phyloP scores from a whole-genome alignment of 352 stramenopile genomes.

The Phytopythium delawarense region DNA sequence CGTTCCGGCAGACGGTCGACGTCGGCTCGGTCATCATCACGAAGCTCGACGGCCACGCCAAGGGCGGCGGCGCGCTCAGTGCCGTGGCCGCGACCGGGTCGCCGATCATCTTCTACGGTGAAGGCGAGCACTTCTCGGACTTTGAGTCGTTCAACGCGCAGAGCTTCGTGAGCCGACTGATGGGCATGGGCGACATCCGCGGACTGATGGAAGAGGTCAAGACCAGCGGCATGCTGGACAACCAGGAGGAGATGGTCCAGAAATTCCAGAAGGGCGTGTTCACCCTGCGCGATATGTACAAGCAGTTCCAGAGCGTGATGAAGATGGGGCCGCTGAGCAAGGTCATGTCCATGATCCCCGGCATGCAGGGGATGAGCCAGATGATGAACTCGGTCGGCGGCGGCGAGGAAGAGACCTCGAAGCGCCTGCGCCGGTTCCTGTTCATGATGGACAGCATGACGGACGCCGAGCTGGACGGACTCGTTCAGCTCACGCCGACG shows the following conservation, averaged over 20 bases:
- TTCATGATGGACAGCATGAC: slow-evolving; percentile 99
- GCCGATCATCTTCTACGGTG: slow-evolving; percentile 98
- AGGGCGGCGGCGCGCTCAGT: slow-evolving; percentile 96
- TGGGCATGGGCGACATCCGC: slow-evolving; percentile 98
- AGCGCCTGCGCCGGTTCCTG: slow-evolving; percentile 95
- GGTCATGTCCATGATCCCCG: slow-evolving; percentile 99
- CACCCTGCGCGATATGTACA: slow-evolving; percentile 98
- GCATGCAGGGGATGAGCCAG: slow-evolving; percentile 88
- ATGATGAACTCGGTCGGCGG: slow-evolving; percentile 90
- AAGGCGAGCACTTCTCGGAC: slow-evolving; percentile 97
- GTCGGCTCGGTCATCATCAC: slow-evolving; percentile 99
- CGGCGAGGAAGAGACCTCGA: slow-evolving; percentile 90
- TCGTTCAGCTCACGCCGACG: slow-evolving; percentile 63
- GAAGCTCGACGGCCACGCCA: slow-evolving; percentile 99
- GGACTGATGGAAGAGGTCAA: slow-evolving; percentile 95
- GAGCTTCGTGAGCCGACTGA: slow-evolving; percentile 97
- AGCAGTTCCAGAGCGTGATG: slow-evolving; percentile 97
- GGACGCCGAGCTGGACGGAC: slow-evolving; percentile 93
- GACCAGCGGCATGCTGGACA: slow-evolving; percentile 85
- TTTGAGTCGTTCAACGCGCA: slow-evolving; percentile 98
- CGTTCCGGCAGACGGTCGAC: slow-evolving; percentile 94
- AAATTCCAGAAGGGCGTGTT: slow-evolving; percentile 96
- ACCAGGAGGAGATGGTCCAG: slow-evolving; percentile 96
- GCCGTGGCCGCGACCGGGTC: slow-evolving; percentile 97
- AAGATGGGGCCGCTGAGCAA: slow-evolving; percentile 97